Conservation (phyloP, 805 yeast species). For the Lipomyces kockii region DNA sequence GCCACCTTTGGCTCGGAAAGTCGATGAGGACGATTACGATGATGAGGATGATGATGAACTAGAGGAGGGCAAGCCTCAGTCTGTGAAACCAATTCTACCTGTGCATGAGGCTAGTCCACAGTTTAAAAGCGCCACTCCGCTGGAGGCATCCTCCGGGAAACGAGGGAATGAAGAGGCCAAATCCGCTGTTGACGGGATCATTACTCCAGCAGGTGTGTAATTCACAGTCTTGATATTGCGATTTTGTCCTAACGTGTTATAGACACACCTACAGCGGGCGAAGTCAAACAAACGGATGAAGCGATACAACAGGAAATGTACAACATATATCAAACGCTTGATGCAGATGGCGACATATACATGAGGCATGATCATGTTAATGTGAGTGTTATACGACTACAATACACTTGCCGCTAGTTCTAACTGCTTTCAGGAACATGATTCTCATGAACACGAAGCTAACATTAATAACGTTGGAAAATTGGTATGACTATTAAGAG, state of each 20-base stretch:
- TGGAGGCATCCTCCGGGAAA: slow-evolving; percentile 10
- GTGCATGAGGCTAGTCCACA: slow-evolving; percentile 5
- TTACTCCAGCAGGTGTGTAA: slow-evolving; percentile 33
- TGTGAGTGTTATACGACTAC: background rate
- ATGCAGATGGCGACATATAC: slow-evolving; percentile 15
- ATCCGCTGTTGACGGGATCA: slow-evolving; percentile 23
- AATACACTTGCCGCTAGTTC: background rate
- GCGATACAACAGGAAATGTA: slow-evolving; percentile 11
- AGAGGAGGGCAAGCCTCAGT: slow-evolving; percentile 39
- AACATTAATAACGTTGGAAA: slow-evolving; percentile 3
- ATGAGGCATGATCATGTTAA: background rate
- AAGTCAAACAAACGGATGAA: slow-evolving; percentile 17
- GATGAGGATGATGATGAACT: slow-evolving; percentile 49
- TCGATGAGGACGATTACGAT: slow-evolving; percentile 43
- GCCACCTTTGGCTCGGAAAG: slow-evolving; percentile 18
- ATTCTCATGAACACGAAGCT: background rate
- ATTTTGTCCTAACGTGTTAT: background rate
- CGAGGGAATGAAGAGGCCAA: slow-evolving; percentile 16
- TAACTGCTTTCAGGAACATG: background rate
- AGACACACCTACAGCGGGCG: slow-evolving; percentile 30
- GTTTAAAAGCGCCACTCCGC: slow-evolving; percentile 6
- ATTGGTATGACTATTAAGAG: background rate
- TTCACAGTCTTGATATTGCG: background rate
- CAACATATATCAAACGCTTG: slow-evolving; percentile 31
- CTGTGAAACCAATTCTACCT: slow-evolving; percentile 15